A percentile compares a stretch with the other conserved stretches of the same genome.
Conservation (phyloP, 371 early-diverging fungal species). For the Mucor mucedo region DNA sequence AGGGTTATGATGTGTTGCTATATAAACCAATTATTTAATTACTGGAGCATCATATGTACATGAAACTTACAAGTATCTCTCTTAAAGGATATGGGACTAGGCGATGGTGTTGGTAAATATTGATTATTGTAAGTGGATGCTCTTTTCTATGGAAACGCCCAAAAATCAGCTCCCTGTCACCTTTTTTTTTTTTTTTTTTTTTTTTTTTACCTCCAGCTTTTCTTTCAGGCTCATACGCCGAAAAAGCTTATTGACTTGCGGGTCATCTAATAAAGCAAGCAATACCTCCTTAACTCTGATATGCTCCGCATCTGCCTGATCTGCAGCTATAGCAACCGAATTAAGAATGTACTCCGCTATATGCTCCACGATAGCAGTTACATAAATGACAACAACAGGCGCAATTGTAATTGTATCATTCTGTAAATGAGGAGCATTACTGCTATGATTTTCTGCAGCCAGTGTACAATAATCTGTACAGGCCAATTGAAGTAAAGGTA, state of each 20-base stretch:
- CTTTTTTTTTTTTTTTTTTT: neutral
- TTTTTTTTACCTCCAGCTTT: slow-evolving; percentile 38
- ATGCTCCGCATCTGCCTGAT: slow-evolving; percentile 53
- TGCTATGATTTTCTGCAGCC: slow-evolving; percentile 30
- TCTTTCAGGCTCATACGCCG: slow-evolving; percentile 47
- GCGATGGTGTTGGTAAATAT: slow-evolving; percentile 19
- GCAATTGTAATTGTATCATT: slow-evolving; percentile 35
- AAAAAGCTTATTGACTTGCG: slow-evolving; percentile 55
- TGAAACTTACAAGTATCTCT: slow-evolving; percentile 17
- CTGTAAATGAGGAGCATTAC: neutral
- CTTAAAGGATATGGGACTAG: slow-evolving; percentile 15
- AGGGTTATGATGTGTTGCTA: slow-evolving; percentile 18
- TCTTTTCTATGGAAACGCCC: slow-evolving; percentile 17
- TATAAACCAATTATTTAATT: slow-evolving; percentile 14
- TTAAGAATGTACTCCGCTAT: slow-evolving; percentile 64
- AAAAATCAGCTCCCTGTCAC: neutral
- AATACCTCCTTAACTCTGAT: slow-evolving; percentile 63
- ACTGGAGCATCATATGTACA: neutral
- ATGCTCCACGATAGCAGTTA: slow-evolving; percentile 64
- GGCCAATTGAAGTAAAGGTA: slow-evolving; percentile 49
- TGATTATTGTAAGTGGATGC: slow-evolving; percentile 5
- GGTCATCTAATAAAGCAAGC: slow-evolving; percentile 53
- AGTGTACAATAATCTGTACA: slow-evolving; percentile 61
- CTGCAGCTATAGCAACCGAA: slow-evolving; percentile 55
- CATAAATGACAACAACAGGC: slow-evolving; percentile 63